These are phyloP conservation scores for Plasmodium coatneyi DNA, from an alignment of 169 alveolate species.

Conservation along the genomic window DNA sequence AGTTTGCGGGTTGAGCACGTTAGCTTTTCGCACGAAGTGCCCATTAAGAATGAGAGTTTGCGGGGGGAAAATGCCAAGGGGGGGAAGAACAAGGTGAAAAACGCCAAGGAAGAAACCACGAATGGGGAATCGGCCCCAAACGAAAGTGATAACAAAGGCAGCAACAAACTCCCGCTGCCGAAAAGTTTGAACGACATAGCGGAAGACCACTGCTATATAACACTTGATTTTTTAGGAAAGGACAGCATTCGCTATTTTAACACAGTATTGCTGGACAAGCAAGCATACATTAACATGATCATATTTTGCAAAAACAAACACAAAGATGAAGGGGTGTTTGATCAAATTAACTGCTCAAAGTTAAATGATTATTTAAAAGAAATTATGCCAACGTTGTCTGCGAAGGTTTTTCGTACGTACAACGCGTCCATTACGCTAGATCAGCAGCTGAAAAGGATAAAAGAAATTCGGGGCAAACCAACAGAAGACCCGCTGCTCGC, in stretches of 20 bases:
- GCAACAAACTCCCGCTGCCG: constrained; percentile 49
- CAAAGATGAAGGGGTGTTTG: constrained; percentile 94
- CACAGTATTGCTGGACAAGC: constrained; percentile 91
- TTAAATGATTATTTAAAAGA: constrained; percentile 96
- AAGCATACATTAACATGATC: constrained; percentile 87
- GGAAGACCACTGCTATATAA: constrained; percentile 80
- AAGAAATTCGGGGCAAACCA: constrained; percentile 47
- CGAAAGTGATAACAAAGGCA: constrained; percentile 72
- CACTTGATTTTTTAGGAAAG: constrained; percentile 97
- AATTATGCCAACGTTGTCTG: constrained; percentile 97
- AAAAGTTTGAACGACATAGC: constrained; percentile 31
- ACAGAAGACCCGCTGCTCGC: constrained; percentile 12
- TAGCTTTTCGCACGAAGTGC: constrained; percentile 81
- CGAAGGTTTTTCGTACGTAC: constrained; percentile 99
- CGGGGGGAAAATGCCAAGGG: constrained; percentile 11
- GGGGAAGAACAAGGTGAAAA: background rate
- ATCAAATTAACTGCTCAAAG: constrained; percentile 85
- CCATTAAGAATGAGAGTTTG: constrained; percentile 24
- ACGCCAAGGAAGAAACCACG: background rate
- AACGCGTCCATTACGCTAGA: constrained; percentile 98
- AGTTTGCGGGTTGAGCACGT: constrained; percentile 98
- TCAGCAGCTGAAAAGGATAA: constrained; percentile 88
- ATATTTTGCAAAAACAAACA: constrained; percentile 91
- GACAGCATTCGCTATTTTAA: constrained; percentile 97
- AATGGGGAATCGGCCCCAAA: background rate